These are phyloP conservation scores for Aspergillus cejpii DNA, from an alignment of 2,329 filamentous ascomycete genomes.

Conservation along the genomic window DNA sequence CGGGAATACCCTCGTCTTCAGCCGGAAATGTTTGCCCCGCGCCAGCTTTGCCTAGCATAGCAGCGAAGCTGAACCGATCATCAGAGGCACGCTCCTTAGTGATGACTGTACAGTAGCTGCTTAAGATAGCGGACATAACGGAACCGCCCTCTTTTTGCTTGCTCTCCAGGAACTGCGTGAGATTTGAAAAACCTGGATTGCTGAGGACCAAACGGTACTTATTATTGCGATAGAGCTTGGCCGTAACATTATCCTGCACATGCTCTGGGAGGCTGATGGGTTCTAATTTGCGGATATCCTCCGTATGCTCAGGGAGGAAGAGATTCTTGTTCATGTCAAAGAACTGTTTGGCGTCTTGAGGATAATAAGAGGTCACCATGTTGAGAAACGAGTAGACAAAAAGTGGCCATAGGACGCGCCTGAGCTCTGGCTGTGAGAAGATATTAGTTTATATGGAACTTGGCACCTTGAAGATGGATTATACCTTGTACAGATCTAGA, in stretches of 20 bases:
- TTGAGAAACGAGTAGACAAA: slow-evolving; percentile 91
- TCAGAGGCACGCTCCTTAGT: slow-evolving; percentile 54
- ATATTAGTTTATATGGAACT: slow-evolving; percentile 2
- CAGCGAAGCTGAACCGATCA: slow-evolving; percentile 54
- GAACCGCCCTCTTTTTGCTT: slow-evolving; percentile 74
- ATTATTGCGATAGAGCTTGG: slow-evolving; percentile 74
- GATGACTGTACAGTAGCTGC: slow-evolving; percentile 53
- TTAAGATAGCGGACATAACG: slow-evolving; percentile 68
- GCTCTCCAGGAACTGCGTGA: slow-evolving; percentile 84
- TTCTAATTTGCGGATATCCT: slow-evolving; percentile 71
- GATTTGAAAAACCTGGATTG: slow-evolving; percentile 69
- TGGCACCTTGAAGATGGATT: too few relatives aligned
- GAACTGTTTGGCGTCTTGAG: slow-evolving; percentile 66
- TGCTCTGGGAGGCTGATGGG: slow-evolving; percentile 71
- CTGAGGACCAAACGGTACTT: slow-evolving; percentile 90
- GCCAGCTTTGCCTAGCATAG: slow-evolving; percentile 51
- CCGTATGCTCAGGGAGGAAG: slow-evolving; percentile 71
- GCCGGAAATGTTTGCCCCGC: slow-evolving; percentile 53
- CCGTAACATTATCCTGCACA: slow-evolving; percentile 65
- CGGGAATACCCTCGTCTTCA: slow-evolving; percentile 63
- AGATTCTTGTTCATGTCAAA: slow-evolving; percentile 59
- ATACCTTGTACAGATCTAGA: slow-evolving; percentile 85
- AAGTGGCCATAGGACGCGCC: slow-evolving; percentile 81
- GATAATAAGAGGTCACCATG: slow-evolving; percentile 64
- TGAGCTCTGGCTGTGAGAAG: slow-evolving; percentile 64